Evolutionary conservation across 371 early-diverging fungal genomes (phyloP), one percentile per base, ranked within the genome.

Genomic region (Mortierella sp.): DNA sequence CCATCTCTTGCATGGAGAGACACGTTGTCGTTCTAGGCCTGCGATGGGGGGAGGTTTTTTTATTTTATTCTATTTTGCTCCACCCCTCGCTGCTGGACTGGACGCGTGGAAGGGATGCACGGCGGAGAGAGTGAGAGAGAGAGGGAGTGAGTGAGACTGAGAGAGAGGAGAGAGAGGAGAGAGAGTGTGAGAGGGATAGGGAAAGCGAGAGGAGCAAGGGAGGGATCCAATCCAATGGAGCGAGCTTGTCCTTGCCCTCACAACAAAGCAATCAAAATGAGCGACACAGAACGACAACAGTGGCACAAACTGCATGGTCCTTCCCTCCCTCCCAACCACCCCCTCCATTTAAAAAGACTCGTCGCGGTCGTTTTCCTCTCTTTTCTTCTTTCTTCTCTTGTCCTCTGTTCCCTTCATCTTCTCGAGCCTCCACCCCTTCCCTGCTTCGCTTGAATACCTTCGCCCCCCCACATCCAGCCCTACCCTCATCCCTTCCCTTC

Each of bases 321-420:
- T 50, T 4, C 34, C 34, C 34, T 34, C 34, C 34, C 34, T 4
- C 34, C 34, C 10, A 10, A 21, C 34, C 34, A 7, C 34, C 34
- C 34, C 7, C 34, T 10, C 10, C 7, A 21, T 48, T 47, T 58
- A 58, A 58, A 58, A 47, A 19, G 58, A 7, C 3, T 14, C 19
- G 3, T 27, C 27, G 19, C 24, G 39, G 31, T 23, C 28, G 21
- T 23, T 28, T 52, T 43, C 48, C 16, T 62, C 54, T 23, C 19
- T n/a, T 51, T 41, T 31, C 21, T 19, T 34, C 41, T 45, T 43
- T 43, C 43, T 28, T 61, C 18, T 42, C 24, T 43, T 51, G 18
- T 30, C 26, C 23, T 61, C 43, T 34, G 24, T 42, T 52, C 52
- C 53, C 61, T 27, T 58, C 48, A 48, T 50, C 51, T 19, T 43